phyloP scores from a whole-genome alignment of 2,329 filamentous ascomycete species.

The Aspergillus sp. region DNA sequence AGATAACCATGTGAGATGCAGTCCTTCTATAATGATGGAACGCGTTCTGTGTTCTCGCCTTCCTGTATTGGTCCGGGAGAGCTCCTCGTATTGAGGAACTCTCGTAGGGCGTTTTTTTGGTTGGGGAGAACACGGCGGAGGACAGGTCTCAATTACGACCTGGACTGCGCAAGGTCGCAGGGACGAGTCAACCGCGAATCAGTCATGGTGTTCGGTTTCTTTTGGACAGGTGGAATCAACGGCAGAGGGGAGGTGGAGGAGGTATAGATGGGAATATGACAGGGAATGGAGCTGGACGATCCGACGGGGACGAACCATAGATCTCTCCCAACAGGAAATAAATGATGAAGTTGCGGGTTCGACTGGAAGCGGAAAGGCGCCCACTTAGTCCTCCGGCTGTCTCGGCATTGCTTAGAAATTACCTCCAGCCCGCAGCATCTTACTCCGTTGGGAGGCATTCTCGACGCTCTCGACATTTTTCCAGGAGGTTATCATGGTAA shows the following conservation, averaged over 20 bases:
- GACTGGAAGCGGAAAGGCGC: constrained; percentile 20
- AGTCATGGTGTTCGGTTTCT: constrained; percentile 17
- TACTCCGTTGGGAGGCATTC: constrained; percentile 7
- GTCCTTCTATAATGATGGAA: too few relatives aligned
- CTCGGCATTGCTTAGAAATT: constrained; percentile 15
- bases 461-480: not conserved
- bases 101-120: not conserved
- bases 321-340: constrained; percentile 5
- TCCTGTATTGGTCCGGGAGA: constrained; percentile 1
- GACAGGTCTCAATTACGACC: constrained; percentile 23
- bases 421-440: constrained; percentile 3
- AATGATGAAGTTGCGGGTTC: constrained; percentile 8
- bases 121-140: constrained; percentile 8
- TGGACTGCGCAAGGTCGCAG: constrained; percentile 15
- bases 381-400: constrained; percentile 14
- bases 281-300: not conserved
- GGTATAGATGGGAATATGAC: constrained; percentile 2
- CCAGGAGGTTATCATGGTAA: not conserved
- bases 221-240: not conserved
- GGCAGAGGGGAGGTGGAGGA: not conserved
- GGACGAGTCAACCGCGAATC: constrained; percentile 11
- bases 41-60: not conserved
- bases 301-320: constrained; percentile 14
- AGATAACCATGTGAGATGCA: not conserved
- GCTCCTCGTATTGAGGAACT: constrained; percentile 4